Evolutionary conservation across 2,329 filamentous ascomycete species (phyloP).

Genomic region (Penicillium sp.): DNA sequence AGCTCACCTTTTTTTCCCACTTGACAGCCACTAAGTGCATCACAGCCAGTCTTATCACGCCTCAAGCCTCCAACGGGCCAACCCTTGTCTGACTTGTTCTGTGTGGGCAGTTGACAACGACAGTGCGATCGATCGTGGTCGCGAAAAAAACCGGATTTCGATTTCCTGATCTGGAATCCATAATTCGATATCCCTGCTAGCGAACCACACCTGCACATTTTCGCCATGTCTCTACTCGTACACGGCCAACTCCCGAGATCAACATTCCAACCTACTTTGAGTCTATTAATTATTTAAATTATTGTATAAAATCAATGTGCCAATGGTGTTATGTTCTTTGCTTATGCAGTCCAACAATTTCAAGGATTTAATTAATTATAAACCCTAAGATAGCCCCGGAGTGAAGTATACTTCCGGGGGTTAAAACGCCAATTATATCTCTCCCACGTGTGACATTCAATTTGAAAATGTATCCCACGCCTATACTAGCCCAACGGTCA

Average conservation of each 20-base stretch:
- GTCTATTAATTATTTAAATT: too few species aligned
- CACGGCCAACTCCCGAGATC: background rate
- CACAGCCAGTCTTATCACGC: background rate
- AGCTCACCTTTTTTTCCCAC: background rate
- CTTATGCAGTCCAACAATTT: background rate
- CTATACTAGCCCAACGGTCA: background rate
- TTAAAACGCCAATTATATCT: background rate
- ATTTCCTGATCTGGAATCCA: background rate
- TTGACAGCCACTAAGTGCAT: background rate
- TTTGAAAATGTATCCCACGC: background rate
- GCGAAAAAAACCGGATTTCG: background rate
- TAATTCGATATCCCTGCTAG: background rate
- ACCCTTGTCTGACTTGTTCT: background rate
- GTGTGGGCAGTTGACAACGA: background rate
- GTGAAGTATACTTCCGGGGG: background rate
- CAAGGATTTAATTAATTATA: background rate
- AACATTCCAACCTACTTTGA: background rate
- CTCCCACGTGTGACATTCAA: background rate
- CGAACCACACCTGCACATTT: background rate
- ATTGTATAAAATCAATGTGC: background rate
- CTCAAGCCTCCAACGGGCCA: background rate
- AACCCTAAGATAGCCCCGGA: background rate
- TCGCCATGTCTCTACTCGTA: background rate
- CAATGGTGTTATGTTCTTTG: background rate
- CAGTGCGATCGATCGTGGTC: background rate